These are phyloP conservation scores for Yamadazyma sp. DNA, from an alignment of 805 yeast species.

Conservation along the genomic window DNA sequence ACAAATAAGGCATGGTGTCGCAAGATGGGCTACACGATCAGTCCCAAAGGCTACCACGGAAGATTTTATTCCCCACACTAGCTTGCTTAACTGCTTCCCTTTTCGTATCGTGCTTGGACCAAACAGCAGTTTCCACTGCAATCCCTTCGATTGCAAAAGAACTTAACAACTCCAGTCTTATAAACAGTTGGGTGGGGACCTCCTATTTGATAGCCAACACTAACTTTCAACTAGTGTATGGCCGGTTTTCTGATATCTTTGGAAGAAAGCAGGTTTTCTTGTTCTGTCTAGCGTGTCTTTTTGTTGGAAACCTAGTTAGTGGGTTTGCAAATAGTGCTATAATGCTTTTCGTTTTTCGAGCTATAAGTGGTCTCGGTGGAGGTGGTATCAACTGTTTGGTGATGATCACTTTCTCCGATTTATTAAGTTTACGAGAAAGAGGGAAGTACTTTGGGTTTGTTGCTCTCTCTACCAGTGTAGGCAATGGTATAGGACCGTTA, in stretches of 20 bases:
- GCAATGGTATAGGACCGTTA: conserved; percentile 56
- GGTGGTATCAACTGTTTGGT: conserved; percentile 56
- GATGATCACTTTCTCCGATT: conserved; percentile 55
- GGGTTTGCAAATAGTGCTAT: conserved; percentile 43
- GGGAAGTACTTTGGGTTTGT: conserved; percentile 56
- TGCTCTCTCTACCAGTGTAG: conserved; percentile 48
- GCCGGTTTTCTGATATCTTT: conserved; percentile 65
- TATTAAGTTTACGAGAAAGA: conserved; percentile 52
- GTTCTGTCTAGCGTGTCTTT: conserved; percentile 45
- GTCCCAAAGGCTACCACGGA: conserved; percentile 12
- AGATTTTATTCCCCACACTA: conserved; percentile 9
- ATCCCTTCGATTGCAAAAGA: conserved; percentile 46
- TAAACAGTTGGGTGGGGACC: conserved; percentile 67
- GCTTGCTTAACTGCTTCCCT: conserved; percentile 17
- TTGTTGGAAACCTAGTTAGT: conserved; percentile 43
- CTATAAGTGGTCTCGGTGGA: conserved; percentile 60
- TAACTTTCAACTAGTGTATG: conserved; percentile 73
- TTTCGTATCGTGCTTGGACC: conserved; percentile 45
- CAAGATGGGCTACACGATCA: conserved; percentile 9
- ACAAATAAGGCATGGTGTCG: conserved; percentile 2
- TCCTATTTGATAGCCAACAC: conserved; percentile 67
- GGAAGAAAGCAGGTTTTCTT: conserved; percentile 52
- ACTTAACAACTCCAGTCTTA: conserved; percentile 41
- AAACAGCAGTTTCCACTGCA: conserved; percentile 45
- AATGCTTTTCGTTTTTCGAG: conserved; percentile 50